Percentiles rank a stretch among this genome's conserved stretches.
These are phyloP conservation scores for Ambrosia hybrid DNA, from an alignment of 140 eudicot genomes.

Conservation along the genomic window DNA sequence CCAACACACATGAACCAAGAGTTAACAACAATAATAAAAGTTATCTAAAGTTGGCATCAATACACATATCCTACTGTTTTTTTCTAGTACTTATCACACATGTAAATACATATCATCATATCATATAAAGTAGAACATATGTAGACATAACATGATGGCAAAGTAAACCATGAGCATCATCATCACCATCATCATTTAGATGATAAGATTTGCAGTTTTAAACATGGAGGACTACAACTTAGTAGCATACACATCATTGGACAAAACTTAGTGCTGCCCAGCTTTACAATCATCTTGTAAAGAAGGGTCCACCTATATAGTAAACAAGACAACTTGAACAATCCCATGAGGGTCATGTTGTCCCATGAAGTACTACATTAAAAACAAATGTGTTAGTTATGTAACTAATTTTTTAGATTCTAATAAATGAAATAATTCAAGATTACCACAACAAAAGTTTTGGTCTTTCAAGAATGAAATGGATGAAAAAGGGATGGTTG, in stretches of 20 bases:
- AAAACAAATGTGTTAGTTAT: conserved; percentile 2
- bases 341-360: conserved; percentile 31
- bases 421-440: conserved; percentile 16
- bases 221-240: conserved; percentile 25
- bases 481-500: background rate
- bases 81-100: conserved; percentile 9
- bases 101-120: conserved; percentile 9
- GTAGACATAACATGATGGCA: conserved; percentile 38
- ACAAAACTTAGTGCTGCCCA: conserved; percentile 42
- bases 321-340: conserved; percentile 25
- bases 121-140: conserved; percentile 20
- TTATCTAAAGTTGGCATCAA: conserved; percentile 24
- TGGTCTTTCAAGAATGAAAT: no score
- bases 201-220: conserved; percentile 39
- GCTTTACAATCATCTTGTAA: conserved; percentile 34
- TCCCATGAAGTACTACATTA: conserved; percentile 27
- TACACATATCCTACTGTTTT: conserved; percentile 16
- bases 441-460: background rate
- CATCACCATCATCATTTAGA: conserved; percentile 21
- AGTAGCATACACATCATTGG: conserved; percentile 21
- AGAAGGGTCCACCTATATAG: conserved; percentile 30
- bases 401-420: conserved; percentile 12
- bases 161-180: conserved; percentile 28
- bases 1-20: conserved; percentile 18
- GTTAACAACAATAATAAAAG: background rate